Base-by-base conservation (phyloP, 202 grass and related monocot species). In the Schoenoplectus tabernaemontani region DNA sequence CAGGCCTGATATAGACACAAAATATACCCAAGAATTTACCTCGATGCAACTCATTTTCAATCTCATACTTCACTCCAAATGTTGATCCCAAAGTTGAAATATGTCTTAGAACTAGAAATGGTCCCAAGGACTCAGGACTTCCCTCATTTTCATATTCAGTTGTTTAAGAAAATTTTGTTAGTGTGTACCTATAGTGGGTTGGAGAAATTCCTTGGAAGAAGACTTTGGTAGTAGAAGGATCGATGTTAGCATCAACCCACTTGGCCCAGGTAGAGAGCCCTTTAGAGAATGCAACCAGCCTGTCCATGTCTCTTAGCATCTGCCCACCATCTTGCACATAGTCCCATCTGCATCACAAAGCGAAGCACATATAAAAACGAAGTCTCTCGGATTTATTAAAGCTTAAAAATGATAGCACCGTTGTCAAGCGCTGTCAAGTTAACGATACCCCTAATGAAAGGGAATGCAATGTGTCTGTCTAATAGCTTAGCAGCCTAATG, bases 201-300 rank as follows among this genome's bases (percentile, higher is more conserved):
- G 96, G 96, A 7, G 91, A 99, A 81, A 99, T 95, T 34, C 96
- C 96, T 78, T 95, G 96, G 69, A 95, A 95, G 70, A 88, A 98
- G 57, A 95, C 91, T 73, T 87, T 95, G 53, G 88, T 91, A 47
- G 59, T 85, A 23, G 96, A 76, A n/a, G 86, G 66, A 60, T 98
- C 84, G 15, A 98, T 82, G 76, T 92, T 95, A 8, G 83, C 28
- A 59, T 98, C 89, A n/a, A 98, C 81, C 96, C 96, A 98, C 7
- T 88, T 95, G 34, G 88, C 88, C 96, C 96, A 98, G 26, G 96
- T 98, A 5, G 68, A 81, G 70, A 98, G 83, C 41, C 90, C 96
- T 82, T 91, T 99, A 50, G 88, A 89, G 88, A 99, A 99, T 33
- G 96, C 96, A 66, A 84, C 84, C 2, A 99, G 78, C 16, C 96